Conservation (phyloP, 169 alveolate genomes). For the Plasmodium vivax region DNA sequence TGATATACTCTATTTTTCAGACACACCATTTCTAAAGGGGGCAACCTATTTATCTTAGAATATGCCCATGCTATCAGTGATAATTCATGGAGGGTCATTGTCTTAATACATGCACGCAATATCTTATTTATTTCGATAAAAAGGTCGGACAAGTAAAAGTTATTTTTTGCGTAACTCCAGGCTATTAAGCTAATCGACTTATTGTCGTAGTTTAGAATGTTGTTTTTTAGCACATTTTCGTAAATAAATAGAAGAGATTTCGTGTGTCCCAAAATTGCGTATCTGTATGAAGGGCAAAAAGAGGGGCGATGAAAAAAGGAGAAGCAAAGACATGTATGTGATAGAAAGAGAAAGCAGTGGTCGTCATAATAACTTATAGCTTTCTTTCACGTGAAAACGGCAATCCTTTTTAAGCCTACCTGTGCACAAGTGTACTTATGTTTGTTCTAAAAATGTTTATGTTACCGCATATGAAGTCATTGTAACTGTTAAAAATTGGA, state of each 20-base stretch:
- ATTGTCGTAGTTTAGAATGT: constrained; percentile 67
- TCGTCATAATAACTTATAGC: neutral
- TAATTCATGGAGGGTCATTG: constrained; percentile 75
- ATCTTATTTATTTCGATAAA: constrained; percentile 72
- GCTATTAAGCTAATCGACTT: constrained; percentile 72
- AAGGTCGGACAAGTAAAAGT: constrained; percentile 65
- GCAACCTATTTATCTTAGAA: constrained; percentile 71
- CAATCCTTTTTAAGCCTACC: constrained; percentile 20
- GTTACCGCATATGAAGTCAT: constrained; percentile 63
- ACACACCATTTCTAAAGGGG: constrained; percentile 73
- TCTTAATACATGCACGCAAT: constrained; percentile 56
- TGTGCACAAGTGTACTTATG: constrained; percentile 73
- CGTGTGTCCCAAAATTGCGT: constrained; percentile 71
- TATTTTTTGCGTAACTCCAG: constrained; percentile 75
- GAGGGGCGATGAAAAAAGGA: neutral
- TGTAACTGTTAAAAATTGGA: constrained; percentile 57
- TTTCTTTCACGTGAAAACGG: constrained; percentile 9
- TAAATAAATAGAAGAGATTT: constrained; percentile 73
- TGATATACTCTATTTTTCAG: constrained; percentile 71
- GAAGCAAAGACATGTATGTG: constrained; percentile 9
- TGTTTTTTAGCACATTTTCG: constrained; percentile 67
- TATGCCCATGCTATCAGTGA: constrained; percentile 75
- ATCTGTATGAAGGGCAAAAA: constrained; percentile 9
- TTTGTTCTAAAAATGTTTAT: constrained; percentile 71
- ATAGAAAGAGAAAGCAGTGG: neutral